Percentiles rank a stretch among this genome's conserved stretches.
Evolutionary conservation across 176 grass and related monocot genomes (phyloP).

Genomic region (Musa acuminata): DNA sequence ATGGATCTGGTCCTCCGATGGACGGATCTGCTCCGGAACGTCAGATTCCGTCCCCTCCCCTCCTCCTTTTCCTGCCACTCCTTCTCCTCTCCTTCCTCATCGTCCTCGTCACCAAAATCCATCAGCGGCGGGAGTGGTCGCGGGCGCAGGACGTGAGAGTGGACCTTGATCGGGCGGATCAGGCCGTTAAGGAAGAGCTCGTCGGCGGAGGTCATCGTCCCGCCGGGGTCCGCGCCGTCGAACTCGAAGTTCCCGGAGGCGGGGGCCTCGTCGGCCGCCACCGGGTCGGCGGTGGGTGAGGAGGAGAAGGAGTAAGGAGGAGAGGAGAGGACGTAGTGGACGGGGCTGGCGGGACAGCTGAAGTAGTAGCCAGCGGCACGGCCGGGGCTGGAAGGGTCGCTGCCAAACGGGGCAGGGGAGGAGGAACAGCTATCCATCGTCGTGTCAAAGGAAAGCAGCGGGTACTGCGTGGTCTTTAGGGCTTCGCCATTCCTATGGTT

Average conservation of each 20-base stretch:
- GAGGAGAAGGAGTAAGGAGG: background rate
- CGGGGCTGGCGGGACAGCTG: conserved; percentile 32
- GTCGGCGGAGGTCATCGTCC: conserved; percentile 32
- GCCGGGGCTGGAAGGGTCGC: background rate
- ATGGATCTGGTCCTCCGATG: conserved; percentile 32
- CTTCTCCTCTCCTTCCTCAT: background rate
- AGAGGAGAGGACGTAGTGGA: conserved; percentile 35
- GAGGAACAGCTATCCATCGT: background rate
- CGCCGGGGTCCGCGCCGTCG: background rate
- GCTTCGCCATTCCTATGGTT: background rate
- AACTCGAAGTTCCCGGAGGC: conserved; percentile 26
- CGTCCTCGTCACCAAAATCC: background rate
- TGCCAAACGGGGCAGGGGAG: background rate
- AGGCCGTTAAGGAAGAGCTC: conserved; percentile 36
- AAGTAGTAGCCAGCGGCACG: conserved; percentile 23
- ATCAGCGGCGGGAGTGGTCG: background rate
- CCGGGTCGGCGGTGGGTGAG: background rate
- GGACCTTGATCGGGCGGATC: conserved; percentile 19
- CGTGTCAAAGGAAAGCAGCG: background rate
- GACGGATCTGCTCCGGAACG: conserved; percentile 4
- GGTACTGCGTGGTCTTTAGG: background rate
- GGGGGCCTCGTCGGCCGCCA: background rate
- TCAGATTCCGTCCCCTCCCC: background rate
- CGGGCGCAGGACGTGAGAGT: background rate
- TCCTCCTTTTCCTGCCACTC: background rate